Conservation (phyloP, 371 early-diverging fungal genomes). For the Mucor plumbeus region DNA sequence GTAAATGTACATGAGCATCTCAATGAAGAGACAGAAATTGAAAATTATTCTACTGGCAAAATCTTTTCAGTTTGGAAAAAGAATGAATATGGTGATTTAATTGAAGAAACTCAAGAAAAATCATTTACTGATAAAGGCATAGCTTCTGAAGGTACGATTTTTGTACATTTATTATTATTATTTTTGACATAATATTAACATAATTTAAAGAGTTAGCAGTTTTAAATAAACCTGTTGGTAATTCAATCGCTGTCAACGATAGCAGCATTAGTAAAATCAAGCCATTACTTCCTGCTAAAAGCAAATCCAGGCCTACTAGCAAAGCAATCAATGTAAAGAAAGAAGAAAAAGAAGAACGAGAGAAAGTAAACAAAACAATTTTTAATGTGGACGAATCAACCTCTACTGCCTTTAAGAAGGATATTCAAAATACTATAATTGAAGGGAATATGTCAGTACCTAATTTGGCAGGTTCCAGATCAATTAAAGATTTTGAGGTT, state of each 20-base stretch:
- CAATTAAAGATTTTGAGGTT: not conserved
- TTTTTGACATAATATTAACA: too few species aligned
- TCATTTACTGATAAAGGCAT: not conserved
- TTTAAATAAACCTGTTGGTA: too few species aligned
- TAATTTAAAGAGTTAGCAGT: too few species aligned
- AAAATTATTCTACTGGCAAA: conserved; percentile 29
- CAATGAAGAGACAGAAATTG: conserved; percentile 26
- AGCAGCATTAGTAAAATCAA: not conserved
- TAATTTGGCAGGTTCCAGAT: conserved; percentile 4
- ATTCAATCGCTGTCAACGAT: not conserved
- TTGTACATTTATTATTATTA: too few species aligned
- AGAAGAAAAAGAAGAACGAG: not conserved
- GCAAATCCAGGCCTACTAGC: not conserved
- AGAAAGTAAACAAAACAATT: too few species aligned
- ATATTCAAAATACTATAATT: not conserved
- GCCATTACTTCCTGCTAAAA: conserved; percentile 1
- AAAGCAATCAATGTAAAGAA: not conserved
- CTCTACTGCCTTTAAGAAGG: not conserved
- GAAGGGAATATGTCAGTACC: not conserved
- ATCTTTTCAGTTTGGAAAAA: conserved; percentile 30
- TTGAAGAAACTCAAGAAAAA: not conserved
- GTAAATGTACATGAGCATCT: conserved; percentile 29
- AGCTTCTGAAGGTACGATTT: not conserved
- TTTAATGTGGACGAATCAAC: not conserved
- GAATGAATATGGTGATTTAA: not conserved